These are phyloP conservation scores for Conticribra guillardii DNA, from an alignment of 108 stramenopile species.

Conservation along the genomic window DNA sequence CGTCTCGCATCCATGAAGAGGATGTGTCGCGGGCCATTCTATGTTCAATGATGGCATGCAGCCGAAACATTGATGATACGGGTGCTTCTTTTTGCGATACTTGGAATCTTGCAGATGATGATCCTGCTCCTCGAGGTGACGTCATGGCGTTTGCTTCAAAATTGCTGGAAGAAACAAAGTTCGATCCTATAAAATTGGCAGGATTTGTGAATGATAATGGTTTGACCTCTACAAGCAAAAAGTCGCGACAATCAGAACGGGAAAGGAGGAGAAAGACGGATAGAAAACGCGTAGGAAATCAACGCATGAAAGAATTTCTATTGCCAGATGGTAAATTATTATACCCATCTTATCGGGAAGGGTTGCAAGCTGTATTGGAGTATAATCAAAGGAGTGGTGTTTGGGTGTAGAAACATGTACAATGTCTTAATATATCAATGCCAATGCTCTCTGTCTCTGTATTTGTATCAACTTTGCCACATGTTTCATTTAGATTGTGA, in stretches of 20 bases:
- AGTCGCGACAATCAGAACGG: slow-evolving; percentile 26
- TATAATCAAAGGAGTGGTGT: slow-evolving; percentile 7
- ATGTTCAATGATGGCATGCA: slow-evolving; percentile 31
- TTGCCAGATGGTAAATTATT: slow-evolving; percentile 30
- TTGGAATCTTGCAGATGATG: slow-evolving; percentile 77
- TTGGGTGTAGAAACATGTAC: background rate
- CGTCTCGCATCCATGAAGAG: slow-evolving; percentile 70
- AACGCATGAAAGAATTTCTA: slow-evolving; percentile 48
- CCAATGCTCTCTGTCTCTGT: no score
- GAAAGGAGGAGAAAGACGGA: slow-evolving; percentile 53
- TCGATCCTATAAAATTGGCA: no score
- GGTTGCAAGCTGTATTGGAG: slow-evolving; percentile 34
- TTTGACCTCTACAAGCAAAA: no score
- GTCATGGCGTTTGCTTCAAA: slow-evolving; percentile 51
- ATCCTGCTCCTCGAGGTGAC: slow-evolving; percentile 56
- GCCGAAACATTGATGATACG: no score
- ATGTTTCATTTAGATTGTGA: no score
- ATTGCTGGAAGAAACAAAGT: slow-evolving; percentile 34
- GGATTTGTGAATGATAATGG: no score
- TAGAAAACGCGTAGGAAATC: slow-evolving; percentile 61
- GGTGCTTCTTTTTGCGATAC: slow-evolving; percentile 10
- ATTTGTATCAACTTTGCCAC: no score
- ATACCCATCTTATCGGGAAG: slow-evolving; percentile 74
- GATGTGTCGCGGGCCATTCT: slow-evolving; percentile 66
- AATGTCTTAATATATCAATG: no score